Percentiles rank a stretch among this genome's conserved stretches.
phyloP scores from a whole-genome alignment of 2,329 filamentous ascomycete genomes.

The Diaporthe nobilis region DNA sequence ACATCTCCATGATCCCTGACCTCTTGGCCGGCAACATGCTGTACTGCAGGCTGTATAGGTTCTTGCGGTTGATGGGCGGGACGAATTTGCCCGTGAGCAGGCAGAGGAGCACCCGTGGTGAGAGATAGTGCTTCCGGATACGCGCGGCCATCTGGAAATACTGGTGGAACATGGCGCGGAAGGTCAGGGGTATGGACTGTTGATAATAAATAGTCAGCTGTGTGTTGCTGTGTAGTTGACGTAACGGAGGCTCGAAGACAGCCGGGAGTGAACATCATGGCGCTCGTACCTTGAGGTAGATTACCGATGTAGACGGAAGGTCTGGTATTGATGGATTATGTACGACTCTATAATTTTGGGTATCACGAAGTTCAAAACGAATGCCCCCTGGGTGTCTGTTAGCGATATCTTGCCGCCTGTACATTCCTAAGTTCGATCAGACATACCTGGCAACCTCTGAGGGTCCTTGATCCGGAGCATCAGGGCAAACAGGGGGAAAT shows the following conservation, averaged over 20 bases:
- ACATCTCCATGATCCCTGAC: constrained; percentile 87
- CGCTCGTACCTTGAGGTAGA: constrained; percentile 81
- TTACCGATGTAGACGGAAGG: constrained; percentile 80
- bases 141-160: constrained; percentile 96
- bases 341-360: constrained; percentile 65
- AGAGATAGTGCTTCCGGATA: constrained; percentile 95
- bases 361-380: constrained; percentile 89
- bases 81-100: constrained; percentile 93
- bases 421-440: not conserved
- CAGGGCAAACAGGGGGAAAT: constrained; percentile 96
- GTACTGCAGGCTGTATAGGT: constrained; percentile 96
- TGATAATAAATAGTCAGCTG: constrained; percentile 2
- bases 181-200: constrained; percentile 88
- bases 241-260: constrained; percentile 14
- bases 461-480: constrained; percentile 98
- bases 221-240: constrained; percentile 14
- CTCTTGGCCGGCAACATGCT: constrained; percentile 93
- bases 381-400: constrained; percentile 75
- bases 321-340: constrained; percentile 54
- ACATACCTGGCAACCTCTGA: constrained; percentile 83
- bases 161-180: constrained; percentile 96
- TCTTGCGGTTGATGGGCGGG: constrained; percentile 93
- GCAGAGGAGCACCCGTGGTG: constrained; percentile 87
- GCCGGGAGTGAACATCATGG: not conserved
- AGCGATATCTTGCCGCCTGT: constrained; percentile 41